phyloP scores from a whole-genome alignment of 2,329 filamentous ascomycete genomes.

The Aspergillus puulaauensis region DNA sequence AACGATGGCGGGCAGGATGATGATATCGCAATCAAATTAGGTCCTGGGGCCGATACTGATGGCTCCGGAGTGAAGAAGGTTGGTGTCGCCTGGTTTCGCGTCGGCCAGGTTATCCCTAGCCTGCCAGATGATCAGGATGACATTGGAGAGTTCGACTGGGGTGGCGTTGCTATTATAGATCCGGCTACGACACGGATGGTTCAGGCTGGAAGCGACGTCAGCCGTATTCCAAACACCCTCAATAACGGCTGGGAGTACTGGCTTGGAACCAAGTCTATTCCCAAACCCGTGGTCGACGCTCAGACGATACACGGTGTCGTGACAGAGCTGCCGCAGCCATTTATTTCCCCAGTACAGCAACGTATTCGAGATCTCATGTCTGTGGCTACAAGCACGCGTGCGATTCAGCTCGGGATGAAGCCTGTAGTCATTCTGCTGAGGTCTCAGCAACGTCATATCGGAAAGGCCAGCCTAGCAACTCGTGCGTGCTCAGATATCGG shows the following conservation, averaged over 20 bases:
- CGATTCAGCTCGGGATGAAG: conserved; percentile 82
- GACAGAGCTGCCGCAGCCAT: conserved; percentile 39
- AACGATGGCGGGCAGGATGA: conserved; percentile 67
- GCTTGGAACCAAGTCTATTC: conserved; percentile 70
- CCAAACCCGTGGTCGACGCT: conserved; percentile 42
- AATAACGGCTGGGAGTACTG: conserved; percentile 88
- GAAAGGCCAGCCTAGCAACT: conserved; percentile 77
- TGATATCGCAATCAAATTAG: conserved; percentile 56
- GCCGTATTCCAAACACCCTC: conserved; percentile 72
- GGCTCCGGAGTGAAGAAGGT: conserved; percentile 48
- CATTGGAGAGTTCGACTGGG: conserved; percentile 72
- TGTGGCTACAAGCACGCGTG: conserved; percentile 82
- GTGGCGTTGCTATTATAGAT: conserved; percentile 81
- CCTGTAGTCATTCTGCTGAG: conserved; percentile 84
- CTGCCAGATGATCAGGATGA: conserved; percentile 54
- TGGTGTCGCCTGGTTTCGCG: conserved; percentile 85
- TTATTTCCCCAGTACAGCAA: conserved; percentile 62
- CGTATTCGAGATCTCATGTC: conserved; percentile 81
- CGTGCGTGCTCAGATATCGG: conserved; percentile 85
- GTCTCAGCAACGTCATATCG: conserved; percentile 90
- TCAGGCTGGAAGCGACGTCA: conserved; percentile 83
- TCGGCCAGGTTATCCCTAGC: conserved; percentile 67
- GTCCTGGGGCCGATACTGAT: conserved; percentile 28
- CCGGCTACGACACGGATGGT: conserved; percentile 84
- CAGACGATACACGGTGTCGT: conserved; percentile 38